These are phyloP conservation scores for Plasmodium gonderi DNA, from an alignment of 169 alveolate genomes.

Conservation along the genomic window DNA sequence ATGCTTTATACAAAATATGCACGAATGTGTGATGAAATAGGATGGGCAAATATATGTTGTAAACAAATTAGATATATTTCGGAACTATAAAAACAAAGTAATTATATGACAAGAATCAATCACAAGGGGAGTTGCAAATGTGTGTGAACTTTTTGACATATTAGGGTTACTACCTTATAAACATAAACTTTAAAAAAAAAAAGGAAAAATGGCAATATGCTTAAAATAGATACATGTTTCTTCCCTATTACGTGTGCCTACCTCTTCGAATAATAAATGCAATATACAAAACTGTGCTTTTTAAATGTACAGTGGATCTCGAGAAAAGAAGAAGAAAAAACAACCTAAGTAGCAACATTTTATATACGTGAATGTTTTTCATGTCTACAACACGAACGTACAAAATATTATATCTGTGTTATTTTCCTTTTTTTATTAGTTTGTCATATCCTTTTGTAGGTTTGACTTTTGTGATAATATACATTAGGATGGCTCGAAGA, in stretches of 20 bases:
- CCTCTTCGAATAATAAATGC: background rate
- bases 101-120: background rate
- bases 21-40: background rate
- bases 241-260: no score
- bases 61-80: background rate
- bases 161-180: background rate
- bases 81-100: background rate
- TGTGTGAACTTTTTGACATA: background rate
- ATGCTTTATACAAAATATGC: background rate
- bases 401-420: background rate
- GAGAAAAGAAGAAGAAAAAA: background rate
- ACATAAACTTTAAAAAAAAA: no score
- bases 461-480: background rate
- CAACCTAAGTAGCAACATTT: background rate
- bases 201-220: no score
- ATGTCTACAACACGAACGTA: background rate
- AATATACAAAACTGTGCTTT: no score
- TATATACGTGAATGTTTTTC: background rate
- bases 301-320: background rate
- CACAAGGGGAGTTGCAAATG: background rate
- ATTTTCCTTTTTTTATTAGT: background rate
- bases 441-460: no score
- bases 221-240: no score
- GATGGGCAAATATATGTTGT: background rate
- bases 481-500: background rate